Conservation (phyloP, 805 yeast species). For the Cyberlindnera lachancei region DNA sequence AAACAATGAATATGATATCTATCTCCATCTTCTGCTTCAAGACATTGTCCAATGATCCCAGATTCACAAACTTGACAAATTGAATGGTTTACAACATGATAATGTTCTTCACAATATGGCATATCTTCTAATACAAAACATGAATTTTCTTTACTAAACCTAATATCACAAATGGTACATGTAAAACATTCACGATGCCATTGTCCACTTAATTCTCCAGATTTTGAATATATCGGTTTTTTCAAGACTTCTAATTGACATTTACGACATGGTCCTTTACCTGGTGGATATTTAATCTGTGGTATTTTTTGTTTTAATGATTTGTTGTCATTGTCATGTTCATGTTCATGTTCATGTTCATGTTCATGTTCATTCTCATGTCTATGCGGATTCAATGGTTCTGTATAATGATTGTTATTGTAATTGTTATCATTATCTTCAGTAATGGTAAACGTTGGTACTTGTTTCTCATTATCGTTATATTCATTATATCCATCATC, state of each 20-base stretch:
- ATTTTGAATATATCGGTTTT: constrained; percentile 76
- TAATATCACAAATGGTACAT: constrained; percentile 53
- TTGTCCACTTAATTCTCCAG: constrained; percentile 76
- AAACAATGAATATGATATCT: constrained; percentile 75
- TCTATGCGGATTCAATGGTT: no score
- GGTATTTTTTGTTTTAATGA: no score
- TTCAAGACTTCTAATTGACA: constrained; percentile 51
- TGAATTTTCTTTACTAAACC: constrained; percentile 51
- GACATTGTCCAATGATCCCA: constrained; percentile 88
- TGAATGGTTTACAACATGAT: constrained; percentile 68
- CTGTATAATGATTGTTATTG: no score
- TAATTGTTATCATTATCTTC: no score
- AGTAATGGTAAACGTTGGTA: no score
- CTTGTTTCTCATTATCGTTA: no score
- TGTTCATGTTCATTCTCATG: not conserved
- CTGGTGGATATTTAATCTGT: constrained; percentile 38
- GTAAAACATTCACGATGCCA: constrained; percentile 89
- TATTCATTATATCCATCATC: no score
- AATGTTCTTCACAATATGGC: constrained; percentile 78
- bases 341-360: not conserved
- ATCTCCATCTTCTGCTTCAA: constrained; percentile 64
- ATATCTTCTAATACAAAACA: constrained; percentile 72
- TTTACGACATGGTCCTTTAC: constrained; percentile 75
- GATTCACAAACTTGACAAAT: constrained; percentile 60
- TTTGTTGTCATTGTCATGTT: no score